Evolutionary conservation across 2,329 filamentous ascomycete genomes (phyloP), one percentile per base, ranked within the genome.

Genomic region (Acephala macrosclerotiorum): DNA sequence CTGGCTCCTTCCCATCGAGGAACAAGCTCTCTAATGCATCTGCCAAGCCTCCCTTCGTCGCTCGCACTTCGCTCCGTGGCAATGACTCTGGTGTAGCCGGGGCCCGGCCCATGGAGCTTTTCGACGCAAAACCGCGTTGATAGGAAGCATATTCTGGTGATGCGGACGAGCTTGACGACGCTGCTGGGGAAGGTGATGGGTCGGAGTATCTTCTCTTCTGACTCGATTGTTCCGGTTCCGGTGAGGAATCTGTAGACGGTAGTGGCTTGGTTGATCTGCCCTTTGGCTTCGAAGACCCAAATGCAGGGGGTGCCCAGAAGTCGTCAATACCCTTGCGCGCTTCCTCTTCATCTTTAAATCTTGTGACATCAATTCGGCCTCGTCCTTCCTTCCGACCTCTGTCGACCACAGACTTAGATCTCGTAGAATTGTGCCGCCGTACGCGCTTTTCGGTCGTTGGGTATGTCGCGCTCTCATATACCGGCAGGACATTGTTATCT

Each of bases 271-370:
- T 53, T 11, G 25, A 26, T 29, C 26, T 53, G 11, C 9, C 3
- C n/a, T 53, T 53, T 18, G 49, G 22, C 26, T 29, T 53, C 49
- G 49, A 29, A 33, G 2, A 29, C 12, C 49, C 49, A 25, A 72
- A 59, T 1, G 60, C 33, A n/a, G 70, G 68, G 3, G 73, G 73
- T 3, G 58, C 63, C 70, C 71, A 75, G 40, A 66, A 70, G 7
- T 63, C 45, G 55, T 75, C 68, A 11, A 69, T 12, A 7, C 51
- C 36, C 16, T 59, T 29, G 16, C 62, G 57, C 49, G 61, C 67
- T 22, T 73, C 67, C 22, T 59, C 61, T 16, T 71, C 68, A 51
- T 68, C 66, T n/a, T 60, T 49, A 53, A 60, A 66, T 4, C 61
- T 59, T 29, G 16, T 35, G 36, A 67, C 55, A 49, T 69, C 62